Evolutionary conservation across 768 basidiomycete species (phyloP).

Genomic region (Pilatotrama ljubarskyi): DNA sequence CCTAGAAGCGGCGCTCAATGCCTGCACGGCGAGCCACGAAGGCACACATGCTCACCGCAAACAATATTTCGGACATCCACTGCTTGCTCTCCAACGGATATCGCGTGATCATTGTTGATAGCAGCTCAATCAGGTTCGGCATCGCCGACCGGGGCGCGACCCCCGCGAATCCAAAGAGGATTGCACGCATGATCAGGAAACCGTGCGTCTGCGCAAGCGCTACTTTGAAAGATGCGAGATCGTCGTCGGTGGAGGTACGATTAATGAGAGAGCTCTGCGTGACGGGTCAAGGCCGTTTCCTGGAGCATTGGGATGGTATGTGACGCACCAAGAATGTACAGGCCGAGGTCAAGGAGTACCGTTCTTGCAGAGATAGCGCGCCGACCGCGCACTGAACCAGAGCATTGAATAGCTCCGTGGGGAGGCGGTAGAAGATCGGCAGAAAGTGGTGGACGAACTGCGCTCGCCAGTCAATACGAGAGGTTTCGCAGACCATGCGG

Average conservation of each 20-base stretch:
- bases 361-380: conserved; percentile 72
- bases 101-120: conserved; percentile 65
- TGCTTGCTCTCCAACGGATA: conserved; percentile 52
- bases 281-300: neutral
- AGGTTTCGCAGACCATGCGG: neutral
- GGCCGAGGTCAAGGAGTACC: conserved; percentile 82
- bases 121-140: conserved; percentile 80
- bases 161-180: conserved; percentile 80
- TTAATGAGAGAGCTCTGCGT: conserved; percentile 64
- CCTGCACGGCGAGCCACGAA: neutral
- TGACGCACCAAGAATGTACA: conserved; percentile 76
- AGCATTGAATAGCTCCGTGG: conserved; percentile 61
- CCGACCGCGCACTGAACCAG: conserved; percentile 69
- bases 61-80: conserved; percentile 77
- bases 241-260: conserved; percentile 62
- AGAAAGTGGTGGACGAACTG: conserved; percentile 61
- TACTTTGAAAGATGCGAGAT: conserved; percentile 55
- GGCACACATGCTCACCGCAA: conserved; percentile 46
- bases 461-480: neutral
- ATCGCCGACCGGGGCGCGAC: conserved; percentile 81
- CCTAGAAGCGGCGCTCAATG: conserved; percentile 41
- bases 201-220: conserved; percentile 58
- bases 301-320: neutral
- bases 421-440: conserved; percentile 58
- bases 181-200: conserved; percentile 65